Percentiles rank a stretch among this genome's conserved stretches.
phyloP scores from a whole-genome alignment of 106 monocot species.

The Dendrobium nobile region DNA sequence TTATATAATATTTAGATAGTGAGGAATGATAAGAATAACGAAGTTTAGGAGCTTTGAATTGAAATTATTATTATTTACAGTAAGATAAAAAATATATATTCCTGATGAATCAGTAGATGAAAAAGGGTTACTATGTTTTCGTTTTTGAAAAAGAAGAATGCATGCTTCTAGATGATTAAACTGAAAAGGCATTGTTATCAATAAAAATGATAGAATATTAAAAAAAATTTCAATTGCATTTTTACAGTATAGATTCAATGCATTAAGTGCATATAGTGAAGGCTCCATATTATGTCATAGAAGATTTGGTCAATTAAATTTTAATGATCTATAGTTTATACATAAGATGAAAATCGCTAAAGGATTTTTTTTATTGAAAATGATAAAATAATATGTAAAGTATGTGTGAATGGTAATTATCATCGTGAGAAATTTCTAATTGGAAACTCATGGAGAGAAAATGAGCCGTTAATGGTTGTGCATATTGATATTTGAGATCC shows the following conservation, averaged over 20 bases:
- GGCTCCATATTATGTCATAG: background rate
- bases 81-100: background rate
- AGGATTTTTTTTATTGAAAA: background rate
- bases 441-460: slow-evolving; percentile 9
- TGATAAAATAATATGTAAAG: background rate
- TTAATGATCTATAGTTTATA: background rate
- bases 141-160: too few relatives aligned
- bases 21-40: background rate
- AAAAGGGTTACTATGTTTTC: too few relatives aligned
- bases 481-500: slow-evolving; percentile 13
- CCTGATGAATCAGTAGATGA: background rate
- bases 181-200: background rate
- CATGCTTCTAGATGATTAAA: background rate
- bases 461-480: background rate
- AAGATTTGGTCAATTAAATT: slow-evolving; percentile 8
- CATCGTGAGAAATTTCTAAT: background rate
- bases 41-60: background rate
- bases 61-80: background rate
- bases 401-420: slow-evolving; percentile 5
- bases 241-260: background rate
- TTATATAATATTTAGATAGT: background rate
- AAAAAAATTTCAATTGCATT: background rate
- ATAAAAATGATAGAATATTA: background rate
- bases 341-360: background rate
- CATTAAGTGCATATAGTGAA: background rate